These are phyloP conservation scores for Andrographis paniculata DNA, from an alignment of 305 asterid genomes.

Conservation along the genomic window DNA sequence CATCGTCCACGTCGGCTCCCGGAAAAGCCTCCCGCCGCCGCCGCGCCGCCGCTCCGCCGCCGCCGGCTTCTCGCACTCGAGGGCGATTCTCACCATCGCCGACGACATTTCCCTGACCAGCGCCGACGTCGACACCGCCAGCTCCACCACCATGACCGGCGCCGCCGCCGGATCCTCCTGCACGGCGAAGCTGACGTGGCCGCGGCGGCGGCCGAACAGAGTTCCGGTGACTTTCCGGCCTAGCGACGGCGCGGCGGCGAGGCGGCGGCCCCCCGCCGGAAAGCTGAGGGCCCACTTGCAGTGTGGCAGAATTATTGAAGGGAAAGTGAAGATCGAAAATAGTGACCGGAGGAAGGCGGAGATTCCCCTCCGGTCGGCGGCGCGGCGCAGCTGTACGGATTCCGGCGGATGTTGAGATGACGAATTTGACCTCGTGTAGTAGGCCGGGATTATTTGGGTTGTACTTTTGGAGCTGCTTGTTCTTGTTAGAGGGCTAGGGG, in stretches of 20 bases:
- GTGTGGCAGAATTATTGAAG: conserved; percentile 68
- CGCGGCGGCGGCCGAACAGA: conserved; percentile 34
- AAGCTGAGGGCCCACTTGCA: conserved; percentile 41
- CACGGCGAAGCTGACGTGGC: conserved; percentile 34
- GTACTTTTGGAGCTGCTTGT: background rate
- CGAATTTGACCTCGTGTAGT: background rate
- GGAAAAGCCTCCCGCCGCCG: conserved; percentile 26
- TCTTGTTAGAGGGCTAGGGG: background rate
- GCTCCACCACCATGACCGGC: conserved; percentile 46
- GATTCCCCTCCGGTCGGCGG: conserved; percentile 47
- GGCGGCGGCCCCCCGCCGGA: background rate
- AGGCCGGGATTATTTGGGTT: background rate
- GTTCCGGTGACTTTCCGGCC: conserved; percentile 41
- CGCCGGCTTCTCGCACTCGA: conserved; percentile 42
- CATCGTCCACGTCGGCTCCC: conserved; percentile 82
- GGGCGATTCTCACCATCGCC: conserved; percentile 44
- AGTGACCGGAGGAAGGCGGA: conserved; percentile 42
- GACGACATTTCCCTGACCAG: conserved; percentile 54
- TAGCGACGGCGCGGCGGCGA: conserved; percentile 16
- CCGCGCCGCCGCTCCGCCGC: background rate
- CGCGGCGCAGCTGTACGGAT: conserved; percentile 45
- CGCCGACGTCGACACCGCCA: conserved; percentile 36
- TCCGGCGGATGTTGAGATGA: conserved; percentile 37
- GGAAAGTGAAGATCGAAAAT: conserved; percentile 80
- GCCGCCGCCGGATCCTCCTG: conserved; percentile 33